These are phyloP conservation scores for Candida hungchunana DNA, from an alignment of 805 yeast species.

Conservation along the genomic window DNA sequence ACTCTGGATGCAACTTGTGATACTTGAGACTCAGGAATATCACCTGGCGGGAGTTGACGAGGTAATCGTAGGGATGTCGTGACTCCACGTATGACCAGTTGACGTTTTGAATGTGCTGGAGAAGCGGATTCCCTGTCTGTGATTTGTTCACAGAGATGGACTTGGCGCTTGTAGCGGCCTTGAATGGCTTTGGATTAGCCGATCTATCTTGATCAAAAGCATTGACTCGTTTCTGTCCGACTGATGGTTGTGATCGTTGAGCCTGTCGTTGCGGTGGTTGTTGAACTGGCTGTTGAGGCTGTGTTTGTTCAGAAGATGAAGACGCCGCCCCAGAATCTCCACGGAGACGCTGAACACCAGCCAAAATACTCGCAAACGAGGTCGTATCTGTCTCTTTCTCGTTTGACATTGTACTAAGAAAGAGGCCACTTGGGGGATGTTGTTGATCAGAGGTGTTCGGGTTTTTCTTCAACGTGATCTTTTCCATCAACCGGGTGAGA, in stretches of 20 bases:
- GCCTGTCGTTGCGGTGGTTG: slow-evolving; percentile 3
- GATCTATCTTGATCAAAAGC: slow-evolving; percentile 23
- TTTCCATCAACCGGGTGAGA: too few relatives aligned
- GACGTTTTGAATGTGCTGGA: slow-evolving; percentile 50
- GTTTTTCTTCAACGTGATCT: too few relatives aligned
- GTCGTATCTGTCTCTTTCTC: slow-evolving; percentile 40
- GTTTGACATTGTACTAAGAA: too few relatives aligned
- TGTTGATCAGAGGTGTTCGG: slow-evolving; percentile 1
- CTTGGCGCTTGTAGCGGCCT: slow-evolving; percentile 23
- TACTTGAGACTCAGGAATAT: slow-evolving; percentile 65
- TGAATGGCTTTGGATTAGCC: too few relatives aligned
- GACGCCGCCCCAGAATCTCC: slow-evolving; percentile 24
- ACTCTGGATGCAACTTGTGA: slow-evolving; percentile 74
- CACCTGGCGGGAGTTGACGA: slow-evolving; percentile 52
- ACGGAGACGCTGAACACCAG: slow-evolving; percentile 56
- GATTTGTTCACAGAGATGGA: slow-evolving; percentile 55
- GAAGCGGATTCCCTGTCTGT: slow-evolving; percentile 70
- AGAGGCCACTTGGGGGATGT: neutral
- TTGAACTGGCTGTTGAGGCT: slow-evolving; percentile 1
- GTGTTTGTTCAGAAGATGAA: slow-evolving; percentile 3
- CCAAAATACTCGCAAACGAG: slow-evolving; percentile 67
- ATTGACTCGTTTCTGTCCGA: slow-evolving; percentile 19
- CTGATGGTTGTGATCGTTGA: slow-evolving; percentile 3
- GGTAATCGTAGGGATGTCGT: slow-evolving; percentile 56
- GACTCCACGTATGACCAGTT: slow-evolving; percentile 47